Conservation (phyloP, 148 eudicot genomes). For the Linanthus parryae region DNA sequence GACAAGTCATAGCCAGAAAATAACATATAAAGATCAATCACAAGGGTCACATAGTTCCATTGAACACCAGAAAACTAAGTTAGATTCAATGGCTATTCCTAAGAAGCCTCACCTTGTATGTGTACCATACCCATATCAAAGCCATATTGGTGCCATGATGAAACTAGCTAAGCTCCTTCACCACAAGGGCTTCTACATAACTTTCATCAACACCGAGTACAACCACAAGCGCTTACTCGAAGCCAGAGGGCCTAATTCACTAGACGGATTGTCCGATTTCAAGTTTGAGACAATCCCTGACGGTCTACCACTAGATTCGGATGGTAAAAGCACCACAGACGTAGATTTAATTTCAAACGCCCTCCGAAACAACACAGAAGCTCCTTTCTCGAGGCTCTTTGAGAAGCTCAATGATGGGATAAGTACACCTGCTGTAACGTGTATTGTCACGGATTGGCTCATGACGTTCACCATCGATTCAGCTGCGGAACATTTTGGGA, state of each 20-base stretch:
- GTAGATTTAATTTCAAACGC: neutral
- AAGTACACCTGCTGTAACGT: constrained; percentile 9
- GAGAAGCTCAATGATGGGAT: constrained; percentile 1
- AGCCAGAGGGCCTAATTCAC: neutral
- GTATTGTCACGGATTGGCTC: constrained; percentile 12
- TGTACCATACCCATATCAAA: too few relatives aligned
- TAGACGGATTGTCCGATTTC: constrained; percentile 4
- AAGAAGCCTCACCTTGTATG: too few relatives aligned
- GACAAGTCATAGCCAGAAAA: too few relatives aligned
- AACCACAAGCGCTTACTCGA: constrained; percentile 7
- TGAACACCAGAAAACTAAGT: too few relatives aligned
- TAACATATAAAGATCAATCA: too few relatives aligned
- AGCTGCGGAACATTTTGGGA: neutral
- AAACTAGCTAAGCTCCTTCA: too few relatives aligned
- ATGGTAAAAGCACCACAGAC: constrained; percentile 2
- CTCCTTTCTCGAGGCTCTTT: constrained; percentile 4
- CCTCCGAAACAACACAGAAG: neutral
- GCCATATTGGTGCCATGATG: too few relatives aligned
- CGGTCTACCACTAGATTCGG: constrained; percentile 2
- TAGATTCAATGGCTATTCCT: too few relatives aligned
- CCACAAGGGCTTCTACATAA: too few relatives aligned
- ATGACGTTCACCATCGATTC: constrained; percentile 7
- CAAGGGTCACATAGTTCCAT: too few relatives aligned
- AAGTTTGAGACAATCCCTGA: constrained; percentile 13
- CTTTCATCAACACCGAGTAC: too few relatives aligned